phyloP scores from a whole-genome alignment of 495 filamentous ascomycete species.

The Trichoderma gamsii region DNA sequence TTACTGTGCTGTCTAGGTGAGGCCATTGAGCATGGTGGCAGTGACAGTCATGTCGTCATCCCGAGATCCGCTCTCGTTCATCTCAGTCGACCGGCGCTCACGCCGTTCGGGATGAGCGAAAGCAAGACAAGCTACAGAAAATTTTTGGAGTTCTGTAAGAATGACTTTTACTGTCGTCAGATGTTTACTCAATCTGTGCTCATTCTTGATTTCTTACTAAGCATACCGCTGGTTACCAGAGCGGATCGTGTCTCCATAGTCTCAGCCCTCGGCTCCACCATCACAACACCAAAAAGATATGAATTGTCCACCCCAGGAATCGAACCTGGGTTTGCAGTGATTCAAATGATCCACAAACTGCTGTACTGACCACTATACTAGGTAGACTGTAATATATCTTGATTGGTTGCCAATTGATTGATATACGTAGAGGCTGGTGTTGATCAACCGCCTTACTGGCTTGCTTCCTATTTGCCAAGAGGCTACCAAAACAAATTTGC shows the following conservation, averaged over 20 bases:
- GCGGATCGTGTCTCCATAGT: too few species aligned
- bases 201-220: too few species aligned
- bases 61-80: neutral
- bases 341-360: constrained; percentile 1
- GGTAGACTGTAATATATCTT: neutral
- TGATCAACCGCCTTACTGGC: neutral
- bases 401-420: too few species aligned
- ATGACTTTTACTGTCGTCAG: too few species aligned
- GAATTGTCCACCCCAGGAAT: neutral
- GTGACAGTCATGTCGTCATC: neutral
- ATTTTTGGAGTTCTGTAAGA: neutral
- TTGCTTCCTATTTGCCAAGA: too few species aligned
- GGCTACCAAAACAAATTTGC: too few species aligned
- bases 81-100: neutral
- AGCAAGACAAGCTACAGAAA: neutral
- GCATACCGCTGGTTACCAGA: neutral
- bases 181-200: too few species aligned
- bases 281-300: neutral
- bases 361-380: neutral
- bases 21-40: too few species aligned
- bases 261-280: neutral
- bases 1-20: neutral
- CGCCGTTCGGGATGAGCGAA: neutral
- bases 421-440: too few species aligned
- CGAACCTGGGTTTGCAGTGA: constrained; percentile 4